These are phyloP conservation scores for Fagopyrum homotropicum DNA, from an alignment of 148 eudicot genomes.

Conservation along the genomic window DNA sequence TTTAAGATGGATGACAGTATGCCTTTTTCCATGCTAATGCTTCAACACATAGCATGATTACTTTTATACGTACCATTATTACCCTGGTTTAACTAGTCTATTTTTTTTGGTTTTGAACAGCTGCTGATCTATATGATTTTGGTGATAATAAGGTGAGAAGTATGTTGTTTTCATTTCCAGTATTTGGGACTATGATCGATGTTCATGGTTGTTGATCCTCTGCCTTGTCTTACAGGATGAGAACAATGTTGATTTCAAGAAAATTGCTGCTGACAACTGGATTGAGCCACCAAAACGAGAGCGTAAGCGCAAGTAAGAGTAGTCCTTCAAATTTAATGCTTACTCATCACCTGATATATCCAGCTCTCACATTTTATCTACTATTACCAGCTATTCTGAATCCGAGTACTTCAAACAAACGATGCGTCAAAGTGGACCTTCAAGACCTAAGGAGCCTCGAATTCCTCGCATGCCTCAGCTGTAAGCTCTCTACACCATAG, in stretches of 20 bases:
- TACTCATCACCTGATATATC: neutral
- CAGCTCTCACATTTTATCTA: conserved; percentile 13
- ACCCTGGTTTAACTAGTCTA: neutral
- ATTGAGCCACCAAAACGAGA: conserved; percentile 94
- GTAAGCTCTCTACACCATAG: conserved; percentile 31
- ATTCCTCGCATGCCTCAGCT: conserved; percentile 99
- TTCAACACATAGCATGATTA: neutral
- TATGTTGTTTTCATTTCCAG: neutral
- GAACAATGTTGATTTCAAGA: conserved; percentile 82
- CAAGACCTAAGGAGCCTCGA: conserved; percentile 86
- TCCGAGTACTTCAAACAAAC: conserved; percentile 98
- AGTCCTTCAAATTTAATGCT: neutral
- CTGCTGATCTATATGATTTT: conserved; percentile 88
- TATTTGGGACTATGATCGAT: neutral
- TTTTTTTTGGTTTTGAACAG: conserved; percentile 33
- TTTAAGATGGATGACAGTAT: conserved; percentile 99
- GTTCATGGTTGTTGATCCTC: conserved; percentile 1
- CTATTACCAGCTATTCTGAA: conserved; percentile 70
- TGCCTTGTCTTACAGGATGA: conserved; percentile 51
- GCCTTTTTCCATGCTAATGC: conserved; percentile 14
- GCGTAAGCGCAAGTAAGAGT: conserved; percentile 85
- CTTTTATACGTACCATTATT: neutral
- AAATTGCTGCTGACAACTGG: conserved; percentile 86
- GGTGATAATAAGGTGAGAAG: conserved; percentile 77
- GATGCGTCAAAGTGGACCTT: conserved; percentile 97